Conservation (phyloP, 495 filamentous ascomycete species). For the Neurospora sublineolata region DNA sequence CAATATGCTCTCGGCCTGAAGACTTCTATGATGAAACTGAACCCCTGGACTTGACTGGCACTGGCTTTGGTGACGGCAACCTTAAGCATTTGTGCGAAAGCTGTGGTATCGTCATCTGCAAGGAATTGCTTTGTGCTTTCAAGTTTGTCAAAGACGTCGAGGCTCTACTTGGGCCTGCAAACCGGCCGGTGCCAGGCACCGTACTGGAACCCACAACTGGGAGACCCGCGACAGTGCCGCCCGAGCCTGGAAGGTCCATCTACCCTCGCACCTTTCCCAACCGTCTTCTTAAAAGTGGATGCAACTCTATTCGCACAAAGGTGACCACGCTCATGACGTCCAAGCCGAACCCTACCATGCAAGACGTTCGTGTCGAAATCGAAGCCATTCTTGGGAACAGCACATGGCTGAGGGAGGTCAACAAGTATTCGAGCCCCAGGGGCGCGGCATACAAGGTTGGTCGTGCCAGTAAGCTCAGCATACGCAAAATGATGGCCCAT, state of each 20-base stretch:
- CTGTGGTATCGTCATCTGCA: constrained; percentile 41
- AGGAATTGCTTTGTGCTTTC: constrained; percentile 40
- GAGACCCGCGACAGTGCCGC: constrained; percentile 12
- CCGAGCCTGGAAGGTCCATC: not conserved
- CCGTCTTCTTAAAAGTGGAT: constrained; percentile 36
- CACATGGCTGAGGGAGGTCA: constrained; percentile 17
- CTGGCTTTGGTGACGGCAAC: constrained; percentile 58
- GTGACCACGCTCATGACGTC: constrained; percentile 24
- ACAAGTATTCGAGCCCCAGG: constrained; percentile 3
- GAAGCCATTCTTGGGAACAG: constrained; percentile 27
- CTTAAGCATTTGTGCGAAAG: constrained; percentile 32
- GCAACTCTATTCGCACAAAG: constrained; percentile 16
- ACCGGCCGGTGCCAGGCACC: constrained; percentile 54
- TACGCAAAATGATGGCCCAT: constrained; percentile 64
- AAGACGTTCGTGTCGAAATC: constrained; percentile 29
- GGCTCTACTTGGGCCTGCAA: constrained; percentile 25
- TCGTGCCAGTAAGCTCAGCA: constrained; percentile 31
- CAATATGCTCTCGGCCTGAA: constrained; percentile 35
- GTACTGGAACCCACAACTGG: constrained; percentile 34
- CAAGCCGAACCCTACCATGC: constrained; percentile 28
- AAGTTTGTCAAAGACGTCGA: constrained; percentile 48
- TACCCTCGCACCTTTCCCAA: constrained; percentile 48
- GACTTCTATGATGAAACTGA: constrained; percentile 2
- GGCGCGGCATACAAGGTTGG: constrained; percentile 9
- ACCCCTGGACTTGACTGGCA: constrained; percentile 19